A percentile compares a stretch with the other conserved stretches of the same genome.
Conservation (phyloP, 768 basidiomycete genomes). For the Phaeotremella fagi region DNA sequence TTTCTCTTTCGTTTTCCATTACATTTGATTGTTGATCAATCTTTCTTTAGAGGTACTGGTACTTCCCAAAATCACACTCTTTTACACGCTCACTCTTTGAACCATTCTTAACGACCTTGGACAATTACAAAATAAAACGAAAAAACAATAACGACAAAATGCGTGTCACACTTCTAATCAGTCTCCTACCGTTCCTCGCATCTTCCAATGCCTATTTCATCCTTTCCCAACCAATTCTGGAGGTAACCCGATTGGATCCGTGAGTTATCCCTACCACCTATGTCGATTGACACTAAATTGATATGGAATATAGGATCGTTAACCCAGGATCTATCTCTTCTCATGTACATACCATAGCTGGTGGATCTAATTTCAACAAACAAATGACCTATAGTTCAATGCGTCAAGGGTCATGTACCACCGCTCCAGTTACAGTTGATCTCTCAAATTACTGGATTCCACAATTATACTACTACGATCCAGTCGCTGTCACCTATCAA, state of each 20-base stretch:
- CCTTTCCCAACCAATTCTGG: constrained; percentile 38
- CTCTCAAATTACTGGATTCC: constrained; percentile 49
- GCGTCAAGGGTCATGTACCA: constrained; percentile 45
- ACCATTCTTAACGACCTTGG: background rate
- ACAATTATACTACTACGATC: constrained; percentile 48
- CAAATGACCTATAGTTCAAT: constrained; percentile 40
- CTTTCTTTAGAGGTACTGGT: too few species aligned
- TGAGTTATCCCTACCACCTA: constrained; percentile 14
- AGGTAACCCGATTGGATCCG: constrained; percentile 46
- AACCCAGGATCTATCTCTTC: constrained; percentile 34
- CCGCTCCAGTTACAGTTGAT: constrained; percentile 46
- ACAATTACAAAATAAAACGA: too few species aligned
- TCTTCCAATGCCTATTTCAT: constrained; percentile 41
- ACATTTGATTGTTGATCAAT: background rate
- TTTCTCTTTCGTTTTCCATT: background rate
- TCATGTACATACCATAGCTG: constrained; percentile 48
- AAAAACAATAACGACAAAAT: background rate
- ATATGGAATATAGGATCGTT: constrained; percentile 30
- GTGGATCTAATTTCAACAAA: constrained; percentile 47
- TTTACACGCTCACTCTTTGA: background rate
- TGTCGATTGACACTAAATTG: too few species aligned
- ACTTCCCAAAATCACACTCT: background rate
- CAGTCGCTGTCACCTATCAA: constrained; percentile 34
- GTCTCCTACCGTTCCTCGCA: constrained; percentile 23
- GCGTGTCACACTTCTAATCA: background rate